Percentiles rank a stretch among this genome's conserved stretches.
Evolutionary conservation across 2,329 filamentous ascomycete species (phyloP).

Genomic region (Neonectria neomacrospora): DNA sequence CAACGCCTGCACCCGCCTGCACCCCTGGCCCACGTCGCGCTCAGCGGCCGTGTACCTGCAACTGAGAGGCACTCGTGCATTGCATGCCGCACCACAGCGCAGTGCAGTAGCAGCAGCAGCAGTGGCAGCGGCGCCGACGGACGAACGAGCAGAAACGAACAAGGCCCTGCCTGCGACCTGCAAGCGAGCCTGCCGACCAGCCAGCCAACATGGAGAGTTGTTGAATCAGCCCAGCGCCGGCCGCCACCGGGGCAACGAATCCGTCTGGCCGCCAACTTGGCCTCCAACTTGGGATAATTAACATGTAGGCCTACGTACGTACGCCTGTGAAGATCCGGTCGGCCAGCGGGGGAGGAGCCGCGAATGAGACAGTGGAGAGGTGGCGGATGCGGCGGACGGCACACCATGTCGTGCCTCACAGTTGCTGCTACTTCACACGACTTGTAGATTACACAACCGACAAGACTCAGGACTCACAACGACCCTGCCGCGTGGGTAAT

Average conservation of each 20-base stretch:
- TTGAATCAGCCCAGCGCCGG: conserved; percentile 8
- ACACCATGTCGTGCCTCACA: conserved; percentile 43
- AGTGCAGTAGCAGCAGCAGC: conserved; percentile 11
- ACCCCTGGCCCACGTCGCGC: conserved; percentile 35
- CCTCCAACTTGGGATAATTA: no score
- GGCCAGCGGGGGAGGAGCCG: conserved; percentile 32
- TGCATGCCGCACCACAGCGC: conserved; percentile 34
- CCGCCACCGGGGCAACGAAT: conserved; percentile 22
- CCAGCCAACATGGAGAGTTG: not conserved
- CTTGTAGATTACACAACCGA: conserved; percentile 14
- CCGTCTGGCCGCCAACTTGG: not conserved
- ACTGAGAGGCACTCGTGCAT: conserved; percentile 40
- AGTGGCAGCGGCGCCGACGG: conserved; percentile 5
- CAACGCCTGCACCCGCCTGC: conserved; percentile 13
- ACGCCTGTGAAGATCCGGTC: not conserved
- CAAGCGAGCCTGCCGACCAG: conserved; percentile 24
- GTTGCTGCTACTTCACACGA: conserved; percentile 30
- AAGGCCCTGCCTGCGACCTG: not conserved
- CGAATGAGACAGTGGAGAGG: conserved; percentile 39
- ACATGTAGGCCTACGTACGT: no score
- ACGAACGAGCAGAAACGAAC: conserved; percentile 9
- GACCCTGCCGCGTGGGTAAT: not conserved
- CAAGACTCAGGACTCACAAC: not conserved
- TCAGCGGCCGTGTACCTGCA: conserved; percentile 41
- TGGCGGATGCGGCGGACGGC: conserved; percentile 40